Conservation (phyloP, 2,329 filamentous ascomycete species). For the Ophiocordyceps camponoti-floridani region DNA sequence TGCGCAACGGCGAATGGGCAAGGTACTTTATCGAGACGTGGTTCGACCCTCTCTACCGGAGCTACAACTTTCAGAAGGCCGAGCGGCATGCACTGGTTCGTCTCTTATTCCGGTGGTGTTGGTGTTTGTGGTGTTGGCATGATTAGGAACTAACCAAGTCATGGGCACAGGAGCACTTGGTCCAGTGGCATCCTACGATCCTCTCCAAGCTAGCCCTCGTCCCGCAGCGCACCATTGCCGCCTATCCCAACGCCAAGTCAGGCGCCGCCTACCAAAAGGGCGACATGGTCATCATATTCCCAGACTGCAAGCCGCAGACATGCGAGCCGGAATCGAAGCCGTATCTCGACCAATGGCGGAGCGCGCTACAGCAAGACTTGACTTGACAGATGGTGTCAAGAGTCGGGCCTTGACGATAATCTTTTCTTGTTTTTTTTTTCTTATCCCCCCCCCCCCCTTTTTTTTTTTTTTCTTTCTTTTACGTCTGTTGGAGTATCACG, state of each 20-base stretch:
- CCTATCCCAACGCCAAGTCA: conserved; percentile 42
- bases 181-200: conserved; percentile 94
- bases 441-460: too few species aligned
- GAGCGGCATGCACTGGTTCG: conserved; percentile 78
- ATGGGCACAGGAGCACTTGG: conserved; percentile 52
- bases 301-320: conserved; percentile 48
- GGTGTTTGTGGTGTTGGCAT: too few species aligned
- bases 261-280: conserved; percentile 61
- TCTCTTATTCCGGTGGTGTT: conserved; percentile 1
- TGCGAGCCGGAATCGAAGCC: conserved; percentile 55
- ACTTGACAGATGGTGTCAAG: too few species aligned
- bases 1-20: conserved; percentile 77
- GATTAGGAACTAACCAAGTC: too few species aligned
- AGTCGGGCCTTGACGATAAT: background rate
- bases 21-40: conserved; percentile 87
- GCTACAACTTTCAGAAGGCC: conserved; percentile 91
- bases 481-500: too few species aligned
- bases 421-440: background rate
- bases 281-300: conserved; percentile 68
- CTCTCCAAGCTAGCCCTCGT: conserved; percentile 77
- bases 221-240: conserved; percentile 70
- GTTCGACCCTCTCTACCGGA: conserved; percentile 88
- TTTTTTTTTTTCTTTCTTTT: background rate
- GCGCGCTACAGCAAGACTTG: conserved; percentile 14
- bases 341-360: conserved; percentile 29